Base-by-base conservation (phyloP, 306 rosid genomes). In the Citrullus colocynthis region DNA sequence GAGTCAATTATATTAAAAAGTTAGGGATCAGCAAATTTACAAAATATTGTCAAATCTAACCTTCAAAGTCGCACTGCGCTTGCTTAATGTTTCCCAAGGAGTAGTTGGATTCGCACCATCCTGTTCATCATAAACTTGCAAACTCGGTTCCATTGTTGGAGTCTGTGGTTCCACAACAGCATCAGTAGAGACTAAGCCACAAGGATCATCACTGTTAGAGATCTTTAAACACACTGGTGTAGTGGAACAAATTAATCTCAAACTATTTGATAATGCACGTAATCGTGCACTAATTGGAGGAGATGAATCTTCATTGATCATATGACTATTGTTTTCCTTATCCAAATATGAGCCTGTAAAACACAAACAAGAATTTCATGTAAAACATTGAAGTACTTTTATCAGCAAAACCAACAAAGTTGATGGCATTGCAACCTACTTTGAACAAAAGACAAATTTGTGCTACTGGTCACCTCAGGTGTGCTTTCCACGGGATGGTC, bases 261-360 rank as follows among this genome's bases (percentile, higher is more conserved):
- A 39, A 51, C 69, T 82, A 76, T 86, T 88, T 44, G 93, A 87
- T 65, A 95, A 63, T 44, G 88, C 96, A 41, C 88, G 89, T 58
- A 95, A 44, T 72, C 88, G 89, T 78, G 76, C 81, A 80, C 96
- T 95, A n/a, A 95, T 78, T n/a, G 93, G 89, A 30, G 97, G 96
- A 6, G 97, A 88, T 30, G 32, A 79, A 65, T 77, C 81, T 59
- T 65, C 84, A 30, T 78, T 80, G 73, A 78, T 81, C 67, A 21
- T 21, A 42, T 67, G 39, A 61, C 57, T 52, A 32, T 28, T 67
- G 69, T 87, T 88, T 78, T 92, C 95, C 82, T 85, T 87, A 55
- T 76, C 87, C 48, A 77, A 51, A 39, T 24, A 21, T 39, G 80
- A 61, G 48, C 41, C 97, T 94, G 80, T 67, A 65, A 48, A 48